Percentiles rank a stretch among this genome's conserved stretches.
Conservation (phyloP, 805 yeast genomes). For the Hemisphaericaspora nanyangensis region DNA sequence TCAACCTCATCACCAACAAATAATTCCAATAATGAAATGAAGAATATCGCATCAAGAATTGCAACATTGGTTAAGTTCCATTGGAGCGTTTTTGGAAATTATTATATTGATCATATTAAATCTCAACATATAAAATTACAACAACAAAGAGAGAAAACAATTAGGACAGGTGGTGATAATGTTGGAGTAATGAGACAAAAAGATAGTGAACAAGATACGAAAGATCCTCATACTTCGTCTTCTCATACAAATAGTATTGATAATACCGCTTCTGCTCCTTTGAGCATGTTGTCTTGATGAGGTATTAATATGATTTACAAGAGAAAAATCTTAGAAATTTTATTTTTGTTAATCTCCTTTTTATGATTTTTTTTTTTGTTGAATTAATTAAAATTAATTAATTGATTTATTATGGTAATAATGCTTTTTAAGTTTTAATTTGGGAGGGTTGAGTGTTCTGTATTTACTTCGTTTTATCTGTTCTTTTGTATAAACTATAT, state of each 20-base stretch:
- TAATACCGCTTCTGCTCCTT: slow-evolving; percentile 8
- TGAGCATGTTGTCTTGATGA: slow-evolving; percentile 10
- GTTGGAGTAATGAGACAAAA: not conserved
- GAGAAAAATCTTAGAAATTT: too few relatives aligned
- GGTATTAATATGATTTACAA: too few relatives aligned
- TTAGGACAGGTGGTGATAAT: not conserved
- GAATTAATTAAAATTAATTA: too few relatives aligned
- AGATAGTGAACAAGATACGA: not conserved
- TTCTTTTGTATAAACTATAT: too few relatives aligned
- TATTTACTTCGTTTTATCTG: too few relatives aligned
- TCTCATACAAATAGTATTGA: slow-evolving; percentile 5
- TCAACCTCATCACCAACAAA: slow-evolving; percentile 1
- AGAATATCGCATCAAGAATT: slow-evolving; percentile 54
- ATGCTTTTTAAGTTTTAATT: too few relatives aligned
- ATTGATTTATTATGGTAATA: too few relatives aligned
- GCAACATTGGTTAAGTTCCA: slow-evolving; percentile 71
- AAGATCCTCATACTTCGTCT: not conserved
- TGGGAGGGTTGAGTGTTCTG: too few relatives aligned
- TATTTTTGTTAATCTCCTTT: too few relatives aligned
- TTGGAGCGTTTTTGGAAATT: slow-evolving; percentile 77
- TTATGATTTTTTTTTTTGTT: too few relatives aligned
- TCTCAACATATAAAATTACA: slow-evolving; percentile 4
- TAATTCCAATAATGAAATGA: slow-evolving; percentile 40
- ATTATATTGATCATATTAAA: slow-evolving; percentile 46
- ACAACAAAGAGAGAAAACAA: slow-evolving; percentile 2